Evolutionary conservation across 2,329 filamentous ascomycete species (phyloP).

Genomic region (Coniella lustricola): DNA sequence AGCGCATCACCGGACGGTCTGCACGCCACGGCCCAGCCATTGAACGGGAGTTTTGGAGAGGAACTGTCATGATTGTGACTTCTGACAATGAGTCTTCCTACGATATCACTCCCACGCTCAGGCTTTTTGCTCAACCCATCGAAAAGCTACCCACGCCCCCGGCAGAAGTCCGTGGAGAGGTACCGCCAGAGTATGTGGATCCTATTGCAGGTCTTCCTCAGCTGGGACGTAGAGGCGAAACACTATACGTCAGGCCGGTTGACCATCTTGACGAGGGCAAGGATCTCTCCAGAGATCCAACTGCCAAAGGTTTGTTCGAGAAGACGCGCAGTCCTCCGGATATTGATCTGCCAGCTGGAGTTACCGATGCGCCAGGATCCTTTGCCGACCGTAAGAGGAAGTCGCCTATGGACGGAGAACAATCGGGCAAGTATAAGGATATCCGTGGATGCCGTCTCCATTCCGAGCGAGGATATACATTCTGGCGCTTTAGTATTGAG

Average conservation of each 20-base stretch:
- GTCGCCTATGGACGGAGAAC: slow-evolving; percentile 66
- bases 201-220: slow-evolving; percentile 84
- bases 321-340: slow-evolving; percentile 49
- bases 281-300: slow-evolving; percentile 74
- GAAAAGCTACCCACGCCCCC: slow-evolving; percentile 75
- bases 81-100: slow-evolving; percentile 78
- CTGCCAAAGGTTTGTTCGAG: slow-evolving; percentile 78
- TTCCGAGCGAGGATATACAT: slow-evolving; percentile 78
- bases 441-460: slow-evolving; percentile 77
- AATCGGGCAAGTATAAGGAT: slow-evolving; percentile 72
- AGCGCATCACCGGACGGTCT: slow-evolving; percentile 40
- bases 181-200: slow-evolving; percentile 79
- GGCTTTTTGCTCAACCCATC: slow-evolving; percentile 81
- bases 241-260: slow-evolving; percentile 83
- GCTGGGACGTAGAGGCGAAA: slow-evolving; percentile 74
- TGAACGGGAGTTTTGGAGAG: slow-evolving; percentile 81
- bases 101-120: slow-evolving; percentile 66
- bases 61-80: slow-evolving; percentile 93
- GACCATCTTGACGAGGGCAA: slow-evolving; percentile 72
- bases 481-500: slow-evolving; percentile 96
- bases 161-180: slow-evolving; percentile 54
- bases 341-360: slow-evolving; percentile 32
- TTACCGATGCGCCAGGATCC: slow-evolving; percentile 43
- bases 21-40: slow-evolving; percentile 27
- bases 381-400: slow-evolving; percentile 48